These are phyloP conservation scores for Pseudogymnoascus sp. DNA, from an alignment of 2,329 filamentous ascomycete species.

Conservation along the genomic window DNA sequence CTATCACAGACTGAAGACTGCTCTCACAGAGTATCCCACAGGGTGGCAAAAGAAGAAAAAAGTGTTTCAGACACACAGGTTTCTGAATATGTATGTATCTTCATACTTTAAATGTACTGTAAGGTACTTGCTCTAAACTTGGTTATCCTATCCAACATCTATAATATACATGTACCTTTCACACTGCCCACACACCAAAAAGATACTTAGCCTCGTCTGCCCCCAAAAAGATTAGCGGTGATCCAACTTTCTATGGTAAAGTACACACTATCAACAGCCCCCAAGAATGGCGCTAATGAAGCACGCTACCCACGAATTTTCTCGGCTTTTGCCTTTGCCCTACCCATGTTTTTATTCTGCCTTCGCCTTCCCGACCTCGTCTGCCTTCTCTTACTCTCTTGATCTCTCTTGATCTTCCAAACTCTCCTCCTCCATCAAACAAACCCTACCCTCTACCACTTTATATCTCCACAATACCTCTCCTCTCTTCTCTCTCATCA, in stretches of 20 bases:
- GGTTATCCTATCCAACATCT: not conserved
- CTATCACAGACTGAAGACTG: no score
- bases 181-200: not conserved
- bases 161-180: not conserved
- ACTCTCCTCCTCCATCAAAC: slow-evolving; percentile 14
- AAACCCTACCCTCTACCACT: slow-evolving; percentile 13
- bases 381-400: slow-evolving; percentile 16
- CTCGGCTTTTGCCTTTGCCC: slow-evolving; percentile 17
- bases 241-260: not conserved
- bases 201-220: not conserved
- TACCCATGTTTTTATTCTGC: slow-evolving; percentile 19
- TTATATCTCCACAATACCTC: slow-evolving; percentile 12
- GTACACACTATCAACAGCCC: not conserved
- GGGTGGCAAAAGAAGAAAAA: not conserved
- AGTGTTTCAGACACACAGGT: slow-evolving; percentile 1
- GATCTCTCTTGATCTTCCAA: slow-evolving; percentile 18
- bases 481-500: slow-evolving; percentile 26
- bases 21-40: not conserved
- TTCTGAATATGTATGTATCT: not conserved
- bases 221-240: not conserved
- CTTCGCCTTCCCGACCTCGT: slow-evolving; percentile 1
- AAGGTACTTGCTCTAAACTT: not conserved
- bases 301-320: slow-evolving; percentile 8
- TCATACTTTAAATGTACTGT: not conserved
- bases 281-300: not conserved